A percentile compares a stretch with the other conserved stretches of the same genome.
Evolutionary conservation across 805 yeast species (phyloP).

Genomic region (Cyberlindnera saturnus): DNA sequence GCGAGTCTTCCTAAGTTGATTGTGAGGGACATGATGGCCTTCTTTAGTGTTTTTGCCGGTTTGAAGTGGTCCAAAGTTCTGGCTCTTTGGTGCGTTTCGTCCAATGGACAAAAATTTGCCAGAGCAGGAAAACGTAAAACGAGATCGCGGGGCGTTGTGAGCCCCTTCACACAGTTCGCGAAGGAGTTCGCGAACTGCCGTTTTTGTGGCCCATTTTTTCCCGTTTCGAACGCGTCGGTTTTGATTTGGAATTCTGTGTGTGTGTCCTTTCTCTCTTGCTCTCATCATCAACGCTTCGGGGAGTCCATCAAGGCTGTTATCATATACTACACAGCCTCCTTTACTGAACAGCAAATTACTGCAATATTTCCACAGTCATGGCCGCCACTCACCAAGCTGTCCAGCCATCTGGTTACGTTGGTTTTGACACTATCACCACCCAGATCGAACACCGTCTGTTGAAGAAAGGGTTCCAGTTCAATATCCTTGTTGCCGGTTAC

Average conservation of each 20-base stretch:
- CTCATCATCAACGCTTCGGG: conserved; percentile 4
- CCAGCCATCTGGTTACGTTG: conserved; percentile 77
- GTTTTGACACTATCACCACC: conserved; percentile 92
- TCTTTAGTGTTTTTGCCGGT: no score
- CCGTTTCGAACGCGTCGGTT: conserved; percentile 10
- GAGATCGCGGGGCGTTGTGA: no score
- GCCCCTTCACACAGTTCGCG: no score
- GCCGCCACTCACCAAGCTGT: conserved; percentile 10
- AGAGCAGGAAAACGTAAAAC: no score
- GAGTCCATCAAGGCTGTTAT: neutral
- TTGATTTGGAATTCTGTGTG: conserved; percentile 14
- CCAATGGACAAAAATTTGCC: no score
- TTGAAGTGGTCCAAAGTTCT: no score
- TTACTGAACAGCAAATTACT: neutral
- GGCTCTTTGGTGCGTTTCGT: no score
- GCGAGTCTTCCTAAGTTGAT: conserved; percentile 16
- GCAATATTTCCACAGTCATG: conserved; percentile 5
- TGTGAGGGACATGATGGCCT: conserved; percentile 15
- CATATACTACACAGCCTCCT: neutral
- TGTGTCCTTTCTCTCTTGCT: neutral
- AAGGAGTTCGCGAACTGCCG: neutral
- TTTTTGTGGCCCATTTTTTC: neutral
- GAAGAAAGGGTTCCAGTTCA: conserved; percentile 91
- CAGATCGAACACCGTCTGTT: conserved; percentile 91
- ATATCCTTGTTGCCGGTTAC: conserved; percentile 88